Conservation (phyloP, 805 yeast species). For the Ogataea thermomethanolica region DNA sequence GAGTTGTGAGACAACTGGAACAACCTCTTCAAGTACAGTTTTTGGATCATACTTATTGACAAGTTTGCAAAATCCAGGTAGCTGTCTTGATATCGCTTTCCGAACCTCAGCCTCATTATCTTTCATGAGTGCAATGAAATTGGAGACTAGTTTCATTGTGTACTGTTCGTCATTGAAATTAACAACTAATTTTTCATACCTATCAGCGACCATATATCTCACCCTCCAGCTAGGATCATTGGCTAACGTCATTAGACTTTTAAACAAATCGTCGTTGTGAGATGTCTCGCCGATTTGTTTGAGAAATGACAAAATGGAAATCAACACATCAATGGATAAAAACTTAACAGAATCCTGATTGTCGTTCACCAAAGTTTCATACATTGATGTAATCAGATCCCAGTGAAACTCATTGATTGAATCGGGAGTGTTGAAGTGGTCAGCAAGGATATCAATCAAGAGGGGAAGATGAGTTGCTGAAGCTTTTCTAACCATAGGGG, state of each 20-base stretch:
- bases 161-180: slow-evolving; percentile 56
- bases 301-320: slow-evolving; percentile 72
- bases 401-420: slow-evolving; percentile 60
- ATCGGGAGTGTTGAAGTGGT: slow-evolving; percentile 33
- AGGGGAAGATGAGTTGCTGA: slow-evolving; percentile 84
- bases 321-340: slow-evolving; percentile 80
- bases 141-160: slow-evolving; percentile 61
- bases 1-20: slow-evolving; percentile 79
- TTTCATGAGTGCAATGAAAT: slow-evolving; percentile 73
- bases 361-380: slow-evolving; percentile 71
- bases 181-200: slow-evolving; percentile 69
- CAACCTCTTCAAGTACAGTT: slow-evolving; percentile 60
- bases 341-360: slow-evolving; percentile 94
- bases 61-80: slow-evolving; percentile 67
- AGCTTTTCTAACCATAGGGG: slow-evolving; percentile 97
- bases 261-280: slow-evolving; percentile 60
- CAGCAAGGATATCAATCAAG: slow-evolving; percentile 55
- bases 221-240: slow-evolving; percentile 97
- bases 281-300: slow-evolving; percentile 52
- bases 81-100: slow-evolving; percentile 88
- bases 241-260: slow-evolving; percentile 65
- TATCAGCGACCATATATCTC: slow-evolving; percentile 96
- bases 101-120: slow-evolving; percentile 97
- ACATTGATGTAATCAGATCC: slow-evolving; percentile 79
- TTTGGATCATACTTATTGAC: slow-evolving; percentile 40